A percentile compares a stretch with the other conserved stretches of the same genome.
Conservation (phyloP, 2,329 filamentous ascomycete species). For the Paraphoma sp. region DNA sequence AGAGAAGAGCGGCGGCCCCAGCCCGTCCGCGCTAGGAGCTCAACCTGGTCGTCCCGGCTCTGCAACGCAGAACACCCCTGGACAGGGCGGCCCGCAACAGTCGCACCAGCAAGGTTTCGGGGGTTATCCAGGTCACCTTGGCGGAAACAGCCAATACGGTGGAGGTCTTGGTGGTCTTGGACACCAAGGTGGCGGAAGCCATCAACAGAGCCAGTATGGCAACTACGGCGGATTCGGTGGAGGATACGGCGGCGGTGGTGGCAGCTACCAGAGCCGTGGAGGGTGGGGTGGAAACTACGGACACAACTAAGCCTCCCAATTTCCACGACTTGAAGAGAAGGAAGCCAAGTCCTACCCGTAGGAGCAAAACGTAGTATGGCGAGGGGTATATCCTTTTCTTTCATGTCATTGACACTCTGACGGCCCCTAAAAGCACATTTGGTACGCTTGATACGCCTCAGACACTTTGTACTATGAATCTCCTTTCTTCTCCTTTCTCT, state of each 20-base stretch:
- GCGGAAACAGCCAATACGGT: conserved; percentile 58
- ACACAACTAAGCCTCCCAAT: conserved; percentile 37
- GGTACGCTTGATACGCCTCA: conserved; percentile 31
- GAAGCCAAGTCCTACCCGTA: conserved; percentile 31
- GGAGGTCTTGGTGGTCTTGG: conserved; percentile 60
- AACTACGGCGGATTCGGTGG: conserved; percentile 51
- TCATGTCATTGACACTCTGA: conserved; percentile 27
- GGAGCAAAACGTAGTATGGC: conserved; percentile 25
- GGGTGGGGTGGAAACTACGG: conserved; percentile 59
- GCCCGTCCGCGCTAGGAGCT: conserved; percentile 62
- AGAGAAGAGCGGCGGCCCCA: conserved; percentile 64
- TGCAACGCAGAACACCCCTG: conserved; percentile 64
- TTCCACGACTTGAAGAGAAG: conserved; percentile 11
- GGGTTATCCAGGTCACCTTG: conserved; percentile 60
- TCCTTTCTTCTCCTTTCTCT: conserved; percentile 29
- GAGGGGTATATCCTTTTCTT: conserved; percentile 27
- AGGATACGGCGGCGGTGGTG: conserved; percentile 48
- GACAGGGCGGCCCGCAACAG: conserved; percentile 61
- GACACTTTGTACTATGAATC: conserved; percentile 43
- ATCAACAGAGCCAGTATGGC: conserved; percentile 55
- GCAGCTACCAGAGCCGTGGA: conserved; percentile 47
- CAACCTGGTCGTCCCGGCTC: conserved; percentile 69
- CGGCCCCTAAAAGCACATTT: conserved; percentile 34
- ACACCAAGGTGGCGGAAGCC: conserved; percentile 54
- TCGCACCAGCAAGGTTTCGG: conserved; percentile 65